These are phyloP conservation scores for Talaromyces nanjingensis DNA, from an alignment of 495 filamentous ascomycete genomes.

Conservation along the genomic window DNA sequence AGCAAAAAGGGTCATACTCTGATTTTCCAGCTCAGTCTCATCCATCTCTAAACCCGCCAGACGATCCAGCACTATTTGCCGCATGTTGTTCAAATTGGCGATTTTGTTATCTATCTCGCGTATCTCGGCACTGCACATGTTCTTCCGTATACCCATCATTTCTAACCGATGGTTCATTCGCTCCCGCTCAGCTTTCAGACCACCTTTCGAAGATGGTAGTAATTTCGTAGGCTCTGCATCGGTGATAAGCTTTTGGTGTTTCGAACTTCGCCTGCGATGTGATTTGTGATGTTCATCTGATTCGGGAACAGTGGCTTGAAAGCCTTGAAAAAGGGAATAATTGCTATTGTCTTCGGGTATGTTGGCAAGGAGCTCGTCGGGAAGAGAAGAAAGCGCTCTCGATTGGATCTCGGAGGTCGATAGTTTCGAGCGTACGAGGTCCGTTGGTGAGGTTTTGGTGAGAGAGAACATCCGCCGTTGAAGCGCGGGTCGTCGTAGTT, in stretches of 20 bases:
- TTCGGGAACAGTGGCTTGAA: slow-evolving; percentile 84
- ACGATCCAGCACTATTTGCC: slow-evolving; percentile 85
- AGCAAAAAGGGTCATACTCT: slow-evolving; percentile 50
- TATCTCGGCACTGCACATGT: slow-evolving; percentile 96
- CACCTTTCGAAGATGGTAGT: slow-evolving; percentile 56
- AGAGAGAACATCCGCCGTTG: slow-evolving; percentile 88
- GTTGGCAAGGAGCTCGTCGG: slow-evolving; percentile 82
- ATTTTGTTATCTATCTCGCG: slow-evolving; percentile 96
- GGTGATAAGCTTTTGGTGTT: slow-evolving; percentile 66
- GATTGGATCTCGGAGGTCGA: slow-evolving; percentile 92
- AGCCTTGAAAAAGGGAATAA: slow-evolving; percentile 95
- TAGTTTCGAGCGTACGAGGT: slow-evolving; percentile 86
- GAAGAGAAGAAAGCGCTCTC: slow-evolving; percentile 78
- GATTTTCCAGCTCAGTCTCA: slow-evolving; percentile 82
- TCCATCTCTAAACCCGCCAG: slow-evolving; percentile 87
- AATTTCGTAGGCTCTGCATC: slow-evolving; percentile 46
- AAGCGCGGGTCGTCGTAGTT: slow-evolving; percentile 71
- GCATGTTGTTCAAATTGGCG: slow-evolving; percentile 86
- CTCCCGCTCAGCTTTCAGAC: slow-evolving; percentile 70
- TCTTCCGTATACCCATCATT: slow-evolving; percentile 88
- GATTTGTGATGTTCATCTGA: slow-evolving; percentile 54
- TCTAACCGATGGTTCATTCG: slow-evolving; percentile 75
- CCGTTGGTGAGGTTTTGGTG: slow-evolving; percentile 79
- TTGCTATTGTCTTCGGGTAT: slow-evolving; percentile 78
- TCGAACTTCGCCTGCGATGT: slow-evolving; percentile 62